These are phyloP conservation scores for Truncatella angustata DNA, from an alignment of 2,329 filamentous ascomycete species.

Conservation along the genomic window DNA sequence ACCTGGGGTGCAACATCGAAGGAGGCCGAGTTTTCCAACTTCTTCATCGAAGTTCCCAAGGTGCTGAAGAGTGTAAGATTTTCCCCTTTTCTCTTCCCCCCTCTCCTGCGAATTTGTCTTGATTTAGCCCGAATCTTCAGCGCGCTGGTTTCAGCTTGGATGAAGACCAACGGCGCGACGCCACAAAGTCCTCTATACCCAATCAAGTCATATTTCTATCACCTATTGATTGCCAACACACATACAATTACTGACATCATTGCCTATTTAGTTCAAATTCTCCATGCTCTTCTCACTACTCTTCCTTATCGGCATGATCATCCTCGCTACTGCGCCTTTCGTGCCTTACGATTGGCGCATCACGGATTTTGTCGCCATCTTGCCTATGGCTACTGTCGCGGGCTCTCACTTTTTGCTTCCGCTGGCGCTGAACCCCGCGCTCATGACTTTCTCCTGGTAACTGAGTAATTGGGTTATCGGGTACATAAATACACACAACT, in stretches of 20 bases:
- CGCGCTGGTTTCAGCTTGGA: conserved; percentile 22
- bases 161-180: neutral
- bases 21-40: conserved; percentile 77
- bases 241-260: conserved; percentile 1
- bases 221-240: no score
- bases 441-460: conserved; percentile 79
- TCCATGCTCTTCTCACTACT: conserved; percentile 61
- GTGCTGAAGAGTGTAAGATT: conserved; percentile 72
- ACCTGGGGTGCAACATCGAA: conserved; percentile 83
- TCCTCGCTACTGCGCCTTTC: conserved; percentile 62
- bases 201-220: neutral
- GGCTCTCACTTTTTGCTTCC: conserved; percentile 69
- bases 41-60: conserved; percentile 80
- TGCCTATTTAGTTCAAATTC: conserved; percentile 62
- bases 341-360: conserved; percentile 66
- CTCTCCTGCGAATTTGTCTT: no score
- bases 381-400: conserved; percentile 72
- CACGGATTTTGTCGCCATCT: conserved; percentile 70
- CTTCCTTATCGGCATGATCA: conserved; percentile 60
- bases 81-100: conserved; percentile 13
- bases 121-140: no score
- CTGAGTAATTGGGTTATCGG: neutral
- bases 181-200: neutral
- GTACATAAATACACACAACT: neutral
- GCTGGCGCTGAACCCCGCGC: conserved; percentile 71